phyloP scores from a whole-genome alignment of 2,329 filamentous ascomycete species.

The Chrysosphaeria jannelii region DNA sequence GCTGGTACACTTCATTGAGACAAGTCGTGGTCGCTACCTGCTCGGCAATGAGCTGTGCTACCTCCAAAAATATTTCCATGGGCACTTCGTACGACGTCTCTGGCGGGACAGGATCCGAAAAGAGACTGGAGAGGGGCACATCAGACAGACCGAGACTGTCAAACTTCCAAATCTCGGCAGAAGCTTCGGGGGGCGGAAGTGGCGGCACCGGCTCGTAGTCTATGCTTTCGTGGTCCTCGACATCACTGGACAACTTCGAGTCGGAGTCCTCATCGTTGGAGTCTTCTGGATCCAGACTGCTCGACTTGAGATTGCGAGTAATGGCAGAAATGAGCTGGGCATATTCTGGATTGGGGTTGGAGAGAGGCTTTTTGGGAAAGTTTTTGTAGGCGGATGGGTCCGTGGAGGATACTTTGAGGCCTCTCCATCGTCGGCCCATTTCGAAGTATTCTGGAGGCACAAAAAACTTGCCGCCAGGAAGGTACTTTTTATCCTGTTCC shows the following conservation, averaged over 20 bases:
- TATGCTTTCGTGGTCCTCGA: constrained; percentile 19
- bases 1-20: constrained; percentile 3
- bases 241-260: constrained; percentile 6
- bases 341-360: constrained; percentile 4
- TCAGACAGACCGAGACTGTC: constrained; percentile 18
- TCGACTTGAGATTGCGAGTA: constrained; percentile 9
- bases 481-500: constrained; percentile 25
- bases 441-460: no score
- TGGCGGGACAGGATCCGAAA: constrained; percentile 26
- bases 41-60: constrained; percentile 42
- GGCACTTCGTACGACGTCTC: constrained; percentile 14
- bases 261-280: constrained; percentile 4
- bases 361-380: constrained; percentile 3
- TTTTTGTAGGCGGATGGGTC: no score
- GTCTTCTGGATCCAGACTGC: constrained; percentile 7
- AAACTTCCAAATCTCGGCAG: constrained; percentile 18
- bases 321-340: constrained; percentile 10
- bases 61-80: constrained; percentile 30
- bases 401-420: no score
- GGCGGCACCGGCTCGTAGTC: constrained; percentile 17
- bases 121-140: constrained; percentile 20
- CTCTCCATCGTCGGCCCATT: no score
- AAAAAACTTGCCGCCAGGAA: constrained; percentile 23
- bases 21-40: constrained; percentile 18
- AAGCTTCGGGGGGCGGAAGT: constrained; percentile 14